Conservation (phyloP, 306 rosid genomes). For the Glycine tomentella region DNA sequence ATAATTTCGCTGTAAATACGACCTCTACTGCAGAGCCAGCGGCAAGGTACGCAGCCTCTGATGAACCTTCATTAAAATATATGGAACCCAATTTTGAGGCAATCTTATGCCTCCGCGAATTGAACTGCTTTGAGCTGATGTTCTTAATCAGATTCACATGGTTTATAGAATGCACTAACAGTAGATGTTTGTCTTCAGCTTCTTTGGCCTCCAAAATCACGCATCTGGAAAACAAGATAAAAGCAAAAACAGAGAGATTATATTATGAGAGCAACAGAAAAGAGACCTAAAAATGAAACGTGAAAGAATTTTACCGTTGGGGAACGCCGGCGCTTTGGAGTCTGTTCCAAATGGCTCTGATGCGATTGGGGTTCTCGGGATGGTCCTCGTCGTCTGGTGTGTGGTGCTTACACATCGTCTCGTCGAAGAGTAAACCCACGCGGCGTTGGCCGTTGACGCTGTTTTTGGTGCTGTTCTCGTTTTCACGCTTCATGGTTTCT, state of each 20-base stretch:
- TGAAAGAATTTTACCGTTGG: constrained; percentile 54
- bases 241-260: not conserved
- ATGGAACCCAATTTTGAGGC: constrained; percentile 67
- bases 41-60: constrained; percentile 91
- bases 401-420: constrained; percentile 79
- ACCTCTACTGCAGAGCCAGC: constrained; percentile 89
- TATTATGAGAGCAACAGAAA: not conserved
- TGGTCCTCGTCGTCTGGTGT: constrained; percentile 61
- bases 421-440: constrained; percentile 82
- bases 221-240: constrained; percentile 63
- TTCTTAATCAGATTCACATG: constrained; percentile 73
- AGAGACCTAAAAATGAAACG: not conserved
- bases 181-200: constrained; percentile 71
- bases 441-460: constrained; percentile 45
- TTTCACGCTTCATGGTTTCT: constrained; percentile 28
- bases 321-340: constrained; percentile 63
- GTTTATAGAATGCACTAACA: constrained; percentile 64
- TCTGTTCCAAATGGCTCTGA: constrained; percentile 76
- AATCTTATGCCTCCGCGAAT: constrained; percentile 56
- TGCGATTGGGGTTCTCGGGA: constrained; percentile 82
- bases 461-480: not conserved
- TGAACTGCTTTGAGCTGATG: constrained; percentile 67
- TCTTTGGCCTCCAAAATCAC: constrained; percentile 77
- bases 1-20: not conserved
- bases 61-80: constrained; percentile 84